Base-by-base conservation (phyloP, 2,329 filamentous ascomycete genomes). In the Sphaceloma murrayae region DNA sequence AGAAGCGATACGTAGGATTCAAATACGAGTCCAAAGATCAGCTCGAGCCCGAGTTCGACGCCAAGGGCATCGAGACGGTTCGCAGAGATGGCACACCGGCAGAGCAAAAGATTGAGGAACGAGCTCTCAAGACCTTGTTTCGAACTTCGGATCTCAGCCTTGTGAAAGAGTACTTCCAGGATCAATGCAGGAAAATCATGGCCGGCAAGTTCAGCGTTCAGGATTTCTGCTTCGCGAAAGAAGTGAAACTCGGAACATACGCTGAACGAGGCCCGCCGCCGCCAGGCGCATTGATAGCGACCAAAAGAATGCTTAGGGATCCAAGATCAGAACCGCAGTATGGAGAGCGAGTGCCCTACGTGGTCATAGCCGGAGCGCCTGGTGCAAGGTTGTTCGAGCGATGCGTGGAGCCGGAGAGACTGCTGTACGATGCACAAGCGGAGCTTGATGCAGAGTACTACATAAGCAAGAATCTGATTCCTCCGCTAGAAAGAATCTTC, bases 1-100 rank as follows among this genome's bases (percentile, higher is more conserved):
- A 98, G 67, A 98, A 98, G 60, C 82, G 91, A 45, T 98, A 98
- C 55, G 93, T 96, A 3, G 93, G 93, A 4, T 95, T 94, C 70
- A 95, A 94, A 60, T 98, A 93, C 65, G 91, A 98, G 58, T 76
- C 72, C 52, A 75, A 74, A 27, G 69, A 74, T 11, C 91, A 98
- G 58, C 67, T 61, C 6, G 77, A 80, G 52, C 89, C 91, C 0
- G 84, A 94, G 1, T 96, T 96, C 52, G 93, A 98, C 59, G 93
- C 91, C 46, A 98, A 98, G 62, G 91, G 93, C 21, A 98, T 96
- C 51, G 93, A 98, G 67, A 98, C 93, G 0, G 89, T 98, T 5
- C 80, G 93, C 1, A 77, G 91, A 38, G 91, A 98, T 59, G 91
- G 91, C 29, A 96, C 88, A 0, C 88, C 89, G 0, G 89, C 88